Evolutionary conservation across 2,329 filamentous ascomycete genomes (phyloP).

Genomic region (Fusarium setosum): DNA sequence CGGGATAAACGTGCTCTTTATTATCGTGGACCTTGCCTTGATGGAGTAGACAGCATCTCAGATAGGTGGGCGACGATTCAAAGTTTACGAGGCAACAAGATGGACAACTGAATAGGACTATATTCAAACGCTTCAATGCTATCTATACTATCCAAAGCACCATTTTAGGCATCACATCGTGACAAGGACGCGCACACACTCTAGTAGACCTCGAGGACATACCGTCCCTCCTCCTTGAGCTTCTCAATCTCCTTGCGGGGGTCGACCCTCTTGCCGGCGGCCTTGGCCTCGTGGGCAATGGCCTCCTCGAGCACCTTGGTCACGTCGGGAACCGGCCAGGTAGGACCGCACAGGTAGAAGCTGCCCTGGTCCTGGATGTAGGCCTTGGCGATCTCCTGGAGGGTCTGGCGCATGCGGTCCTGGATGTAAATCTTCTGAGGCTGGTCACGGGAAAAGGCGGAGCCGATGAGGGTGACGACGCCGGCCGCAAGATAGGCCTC

Average conservation of each 20-base stretch:
- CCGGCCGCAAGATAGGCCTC: slow-evolving; percentile 96
- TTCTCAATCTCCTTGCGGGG: slow-evolving; percentile 92
- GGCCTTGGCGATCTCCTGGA: slow-evolving; percentile 83
- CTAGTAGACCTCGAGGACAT: slow-evolving; percentile 97
- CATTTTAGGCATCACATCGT: slow-evolving; percentile 34
- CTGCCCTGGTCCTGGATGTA: slow-evolving; percentile 90
- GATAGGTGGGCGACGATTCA: background rate
- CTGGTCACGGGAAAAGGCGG: slow-evolving; percentile 96
- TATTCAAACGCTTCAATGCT: slow-evolving; percentile 42
- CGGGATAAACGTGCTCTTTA: no score
- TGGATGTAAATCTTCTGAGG: slow-evolving; percentile 99
- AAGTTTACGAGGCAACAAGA: background rate
- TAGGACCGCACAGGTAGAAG: slow-evolving; percentile 98
- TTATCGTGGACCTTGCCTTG: no score
- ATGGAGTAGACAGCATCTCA: no score
- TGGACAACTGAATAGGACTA: slow-evolving; percentile 3
- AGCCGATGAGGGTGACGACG: slow-evolving; percentile 92
- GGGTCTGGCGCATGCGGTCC: slow-evolving; percentile 92
- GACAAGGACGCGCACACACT: slow-evolving; percentile 1
- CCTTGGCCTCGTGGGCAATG: slow-evolving; percentile 79
- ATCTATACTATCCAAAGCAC: slow-evolving; percentile 34
- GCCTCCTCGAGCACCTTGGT: slow-evolving; percentile 95
- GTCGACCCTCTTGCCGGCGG: slow-evolving; percentile 82
- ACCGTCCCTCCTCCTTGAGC: slow-evolving; percentile 93
- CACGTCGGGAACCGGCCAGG: slow-evolving; percentile 98